Conservation (phyloP, 1,139 yeast genomes). For the Yamadazyma friedrichii region DNA sequence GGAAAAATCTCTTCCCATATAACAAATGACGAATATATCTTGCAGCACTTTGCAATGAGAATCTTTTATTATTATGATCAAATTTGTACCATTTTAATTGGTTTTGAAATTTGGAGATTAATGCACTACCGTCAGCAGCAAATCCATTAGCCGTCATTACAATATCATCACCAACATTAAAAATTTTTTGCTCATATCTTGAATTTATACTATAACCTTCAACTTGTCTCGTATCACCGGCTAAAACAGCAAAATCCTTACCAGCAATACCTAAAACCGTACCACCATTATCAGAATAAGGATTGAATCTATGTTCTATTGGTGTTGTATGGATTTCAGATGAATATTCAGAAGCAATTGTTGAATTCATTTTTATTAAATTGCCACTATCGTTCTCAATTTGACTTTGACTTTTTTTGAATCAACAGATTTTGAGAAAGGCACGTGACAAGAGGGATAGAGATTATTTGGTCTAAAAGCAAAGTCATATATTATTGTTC, state of each 20-base stretch:
- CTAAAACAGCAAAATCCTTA: constrained; percentile 91
- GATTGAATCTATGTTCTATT: constrained; percentile 92
- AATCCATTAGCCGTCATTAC: constrained; percentile 93
- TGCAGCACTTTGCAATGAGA: constrained; percentile 76
- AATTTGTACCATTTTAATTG: constrained; percentile 94
- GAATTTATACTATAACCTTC: constrained; percentile 93
- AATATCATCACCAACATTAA: constrained; percentile 85
- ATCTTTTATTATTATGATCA: constrained; percentile 69
- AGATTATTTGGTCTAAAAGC: too few relatives aligned
- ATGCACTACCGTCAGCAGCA: constrained; percentile 90
- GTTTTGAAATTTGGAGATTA: constrained; percentile 72
- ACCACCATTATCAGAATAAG: constrained; percentile 96
- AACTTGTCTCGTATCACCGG: constrained; percentile 97
- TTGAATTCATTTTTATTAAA: constrained; percentile 23
- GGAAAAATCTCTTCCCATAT: constrained; percentile 93
- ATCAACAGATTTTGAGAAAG: too few relatives aligned
- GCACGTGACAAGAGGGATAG: too few relatives aligned
- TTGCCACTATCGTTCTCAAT: constrained; percentile 8
- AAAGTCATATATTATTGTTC: too few relatives aligned
- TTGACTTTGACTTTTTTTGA: background rate
- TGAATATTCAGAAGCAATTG: constrained; percentile 63
- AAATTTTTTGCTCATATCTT: constrained; percentile 88
- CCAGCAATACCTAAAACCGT: constrained; percentile 98
- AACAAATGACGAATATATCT: constrained; percentile 86
- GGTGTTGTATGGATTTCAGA: constrained; percentile 57